Conservation (phyloP, 1,139 yeast species). For the Taphrina betulina region DNA sequence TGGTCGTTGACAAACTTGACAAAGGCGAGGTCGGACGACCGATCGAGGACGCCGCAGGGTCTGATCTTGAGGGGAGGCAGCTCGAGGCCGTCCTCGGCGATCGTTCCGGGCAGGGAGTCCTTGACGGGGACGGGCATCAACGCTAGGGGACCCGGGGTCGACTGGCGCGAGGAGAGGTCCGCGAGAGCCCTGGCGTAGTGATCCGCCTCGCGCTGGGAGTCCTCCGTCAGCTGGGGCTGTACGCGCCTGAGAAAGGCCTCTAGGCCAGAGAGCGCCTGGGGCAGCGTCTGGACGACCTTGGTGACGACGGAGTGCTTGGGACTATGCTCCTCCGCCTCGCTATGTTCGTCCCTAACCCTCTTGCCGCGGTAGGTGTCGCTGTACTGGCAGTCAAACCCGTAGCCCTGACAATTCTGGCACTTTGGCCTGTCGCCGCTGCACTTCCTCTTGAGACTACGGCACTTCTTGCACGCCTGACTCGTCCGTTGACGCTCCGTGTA, state of each 20-base stretch:
- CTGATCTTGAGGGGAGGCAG: slow-evolving; percentile 21
- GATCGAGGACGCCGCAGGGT: slow-evolving; percentile 26
- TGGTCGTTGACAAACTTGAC: slow-evolving; percentile 29
- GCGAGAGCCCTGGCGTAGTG: background rate
- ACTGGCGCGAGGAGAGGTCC: background rate
- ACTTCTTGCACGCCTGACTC: slow-evolving; percentile 31
- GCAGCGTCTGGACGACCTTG: slow-evolving; percentile 1
- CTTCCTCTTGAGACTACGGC: slow-evolving; percentile 30
- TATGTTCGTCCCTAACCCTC: slow-evolving; percentile 17
- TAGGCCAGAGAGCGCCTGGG: background rate
- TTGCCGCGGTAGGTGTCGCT: slow-evolving; percentile 31
- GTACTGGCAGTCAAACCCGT: slow-evolving; percentile 23
- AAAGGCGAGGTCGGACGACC: slow-evolving; percentile 29
- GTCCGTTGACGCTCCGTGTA: slow-evolving; percentile 32
- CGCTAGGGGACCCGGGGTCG: background rate
- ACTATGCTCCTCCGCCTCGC: slow-evolving; percentile 20
- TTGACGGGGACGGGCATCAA: slow-evolving; percentile 3
- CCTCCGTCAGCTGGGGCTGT: slow-evolving; percentile 19
- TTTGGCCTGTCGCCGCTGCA: slow-evolving; percentile 29
- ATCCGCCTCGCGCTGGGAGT: slow-evolving; percentile 15
- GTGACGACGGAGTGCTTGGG: background rate
- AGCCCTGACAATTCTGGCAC: slow-evolving; percentile 30
- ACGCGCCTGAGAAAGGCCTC: slow-evolving; percentile 16
- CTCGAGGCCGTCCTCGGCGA: slow-evolving; percentile 22
- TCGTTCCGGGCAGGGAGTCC: background rate